Percentiles rank a stretch among this genome's conserved stretches.
phyloP scores from a whole-genome alignment of 2,329 filamentous ascomycete species.

The Colletotrichum karsti region DNA sequence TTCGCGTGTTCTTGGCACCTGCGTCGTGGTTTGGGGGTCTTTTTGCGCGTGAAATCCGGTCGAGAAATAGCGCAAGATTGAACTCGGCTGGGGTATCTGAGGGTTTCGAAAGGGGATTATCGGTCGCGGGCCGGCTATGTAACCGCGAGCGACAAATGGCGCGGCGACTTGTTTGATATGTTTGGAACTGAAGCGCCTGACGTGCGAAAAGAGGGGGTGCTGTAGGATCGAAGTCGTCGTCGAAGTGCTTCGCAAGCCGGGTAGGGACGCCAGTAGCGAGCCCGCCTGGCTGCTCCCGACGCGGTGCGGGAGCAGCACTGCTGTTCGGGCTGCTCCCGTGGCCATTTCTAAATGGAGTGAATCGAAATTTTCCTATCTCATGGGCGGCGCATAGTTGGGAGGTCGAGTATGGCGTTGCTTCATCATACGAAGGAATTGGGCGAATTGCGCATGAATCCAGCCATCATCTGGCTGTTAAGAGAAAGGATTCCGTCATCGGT shows the following conservation, averaged over 20 bases:
- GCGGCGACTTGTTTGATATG: background rate
- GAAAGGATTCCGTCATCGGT: slow-evolving; percentile 22
- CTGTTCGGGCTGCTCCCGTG: slow-evolving; percentile 57
- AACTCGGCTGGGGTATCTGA: background rate
- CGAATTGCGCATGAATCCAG: slow-evolving; percentile 7
- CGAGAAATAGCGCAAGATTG: slow-evolving; percentile 40
- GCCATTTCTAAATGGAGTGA: slow-evolving; percentile 21
- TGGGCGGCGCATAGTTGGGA: slow-evolving; percentile 26
- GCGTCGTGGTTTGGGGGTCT: slow-evolving; percentile 20
- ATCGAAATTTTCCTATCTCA: slow-evolving; percentile 17
- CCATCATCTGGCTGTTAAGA: background rate
- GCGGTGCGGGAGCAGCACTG: slow-evolving; percentile 56
- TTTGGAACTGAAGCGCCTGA: slow-evolving; percentile 4
- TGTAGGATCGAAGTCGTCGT: slow-evolving; percentile 4
- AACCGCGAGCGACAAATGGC: background rate
- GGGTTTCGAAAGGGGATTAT: background rate
- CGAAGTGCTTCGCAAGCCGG: slow-evolving; percentile 25
- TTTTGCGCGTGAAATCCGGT: slow-evolving; percentile 33
- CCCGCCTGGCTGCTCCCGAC: slow-evolving; percentile 39
- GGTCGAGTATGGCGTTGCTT: slow-evolving; percentile 2
- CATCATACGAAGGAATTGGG: slow-evolving; percentile 17
- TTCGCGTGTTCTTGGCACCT: background rate
- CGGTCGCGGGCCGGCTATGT: background rate
- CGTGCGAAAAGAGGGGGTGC: slow-evolving; percentile 15
- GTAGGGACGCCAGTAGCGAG: slow-evolving; percentile 26